Percentiles rank a stretch among this genome's conserved stretches.
Conservation (phyloP, 345 rosid species). For the Brassica cretica region DNA sequence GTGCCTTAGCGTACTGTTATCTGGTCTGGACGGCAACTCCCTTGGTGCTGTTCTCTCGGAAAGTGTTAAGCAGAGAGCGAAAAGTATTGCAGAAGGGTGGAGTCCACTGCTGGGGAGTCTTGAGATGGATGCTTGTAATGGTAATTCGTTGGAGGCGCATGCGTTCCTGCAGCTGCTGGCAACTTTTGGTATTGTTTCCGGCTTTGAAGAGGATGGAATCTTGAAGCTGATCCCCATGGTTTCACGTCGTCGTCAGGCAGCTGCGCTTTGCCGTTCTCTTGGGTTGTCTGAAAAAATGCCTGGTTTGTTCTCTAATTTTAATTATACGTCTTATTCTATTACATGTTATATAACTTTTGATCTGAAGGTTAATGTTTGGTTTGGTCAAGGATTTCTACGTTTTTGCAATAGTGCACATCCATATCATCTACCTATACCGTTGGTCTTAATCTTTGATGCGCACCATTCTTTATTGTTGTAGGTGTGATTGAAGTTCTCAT, state of each 20-base stretch:
- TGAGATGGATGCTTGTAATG: constrained; percentile 84
- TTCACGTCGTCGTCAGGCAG: constrained; percentile 97
- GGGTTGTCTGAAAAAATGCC: constrained; percentile 89
- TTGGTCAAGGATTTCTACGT: constrained; percentile 1
- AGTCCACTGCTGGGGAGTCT: constrained; percentile 76
- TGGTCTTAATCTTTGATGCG: constrained; percentile 7
- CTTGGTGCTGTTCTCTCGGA: constrained; percentile 59
- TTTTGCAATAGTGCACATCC: background rate
- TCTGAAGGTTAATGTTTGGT: constrained; percentile 11
- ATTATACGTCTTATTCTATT: background rate
- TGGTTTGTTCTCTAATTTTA: constrained; percentile 57
- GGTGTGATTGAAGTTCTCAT: constrained; percentile 84
- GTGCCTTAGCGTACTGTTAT: constrained; percentile 80
- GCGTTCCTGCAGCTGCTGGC: constrained; percentile 94
- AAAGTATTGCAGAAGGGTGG: constrained; percentile 85
- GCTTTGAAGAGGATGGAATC: constrained; percentile 69
- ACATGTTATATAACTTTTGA: background rate
- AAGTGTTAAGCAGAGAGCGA: constrained; percentile 70
- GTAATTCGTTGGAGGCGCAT: constrained; percentile 99
- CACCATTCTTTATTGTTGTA: constrained; percentile 23
- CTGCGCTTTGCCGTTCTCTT: constrained; percentile 88
- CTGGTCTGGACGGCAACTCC: constrained; percentile 46
- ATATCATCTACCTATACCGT: constrained; percentile 16
- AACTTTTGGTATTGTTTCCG: constrained; percentile 82
- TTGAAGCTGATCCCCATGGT: constrained; percentile 90